phyloP scores from a whole-genome alignment of 192 early-diverging fungal species.

The Backusella tuberculispora region DNA sequence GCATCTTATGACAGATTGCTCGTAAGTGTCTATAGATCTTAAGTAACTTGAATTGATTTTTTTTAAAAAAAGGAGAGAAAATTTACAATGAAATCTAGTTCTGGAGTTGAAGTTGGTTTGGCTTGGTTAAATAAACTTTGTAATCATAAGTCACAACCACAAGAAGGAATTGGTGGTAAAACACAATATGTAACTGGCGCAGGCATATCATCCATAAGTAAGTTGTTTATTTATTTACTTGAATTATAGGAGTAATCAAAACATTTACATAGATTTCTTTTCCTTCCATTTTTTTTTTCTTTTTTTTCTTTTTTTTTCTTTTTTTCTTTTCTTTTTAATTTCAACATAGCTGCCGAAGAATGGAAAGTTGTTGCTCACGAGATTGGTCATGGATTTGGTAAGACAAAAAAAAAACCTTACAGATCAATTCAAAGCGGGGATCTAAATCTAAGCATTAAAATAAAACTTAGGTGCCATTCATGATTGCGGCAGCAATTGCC shows the following conservation, averaged over 20 bases:
- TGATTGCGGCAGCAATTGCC: conserved; percentile 82
- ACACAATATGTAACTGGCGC: conserved; percentile 74
- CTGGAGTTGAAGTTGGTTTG: conserved; percentile 84
- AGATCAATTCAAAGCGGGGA: too few relatives aligned
- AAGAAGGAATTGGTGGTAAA: conserved; percentile 49
- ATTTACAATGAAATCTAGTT: conserved; percentile 25
- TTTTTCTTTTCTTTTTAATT: background rate
- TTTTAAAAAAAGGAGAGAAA: conserved; percentile 1
- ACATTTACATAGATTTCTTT: too few relatives aligned
- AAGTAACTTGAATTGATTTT: background rate
- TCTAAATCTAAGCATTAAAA: too few relatives aligned
- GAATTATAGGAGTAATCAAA: too few relatives aligned
- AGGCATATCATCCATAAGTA: conserved; percentile 81
- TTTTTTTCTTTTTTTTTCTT: background rate
- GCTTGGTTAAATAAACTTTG: conserved; percentile 87
- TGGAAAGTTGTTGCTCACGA: conserved; percentile 97
- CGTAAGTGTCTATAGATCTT: conserved; percentile 38
- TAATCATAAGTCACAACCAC: conserved; percentile 49
- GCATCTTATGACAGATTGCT: conserved; percentile 90
- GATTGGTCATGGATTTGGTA: conserved; percentile 82
- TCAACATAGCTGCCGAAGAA: conserved; percentile 60
- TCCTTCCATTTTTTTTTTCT: too few relatives aligned
- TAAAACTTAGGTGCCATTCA: conserved; percentile 75
- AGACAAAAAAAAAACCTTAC: too few relatives aligned
- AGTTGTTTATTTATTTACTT: background rate